Evolutionary conservation across 108 stramenopile genomes (phyloP).

Genomic region (Fistulifera pelliculosa): DNA sequence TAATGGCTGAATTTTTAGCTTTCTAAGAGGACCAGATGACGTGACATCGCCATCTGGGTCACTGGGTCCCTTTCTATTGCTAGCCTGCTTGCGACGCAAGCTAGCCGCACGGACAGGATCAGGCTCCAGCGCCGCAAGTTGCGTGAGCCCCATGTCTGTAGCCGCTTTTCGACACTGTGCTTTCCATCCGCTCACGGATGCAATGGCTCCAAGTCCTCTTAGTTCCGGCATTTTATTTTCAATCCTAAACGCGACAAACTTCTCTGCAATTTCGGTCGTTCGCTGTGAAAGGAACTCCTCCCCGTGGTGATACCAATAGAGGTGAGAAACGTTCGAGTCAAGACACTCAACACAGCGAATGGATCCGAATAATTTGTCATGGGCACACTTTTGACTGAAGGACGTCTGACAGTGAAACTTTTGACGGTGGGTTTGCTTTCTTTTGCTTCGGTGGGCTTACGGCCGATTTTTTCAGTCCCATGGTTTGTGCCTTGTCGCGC

Average conservation of each 20-base stretch:
- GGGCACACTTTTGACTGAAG: too few species aligned
- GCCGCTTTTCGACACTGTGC: constrained; percentile 25
- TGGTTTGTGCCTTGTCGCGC: background rate
- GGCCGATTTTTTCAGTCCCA: background rate
- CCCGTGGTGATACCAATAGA: constrained; percentile 28
- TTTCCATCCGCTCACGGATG: constrained; percentile 47
- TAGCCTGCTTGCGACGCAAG: too few species aligned
- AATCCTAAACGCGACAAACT: constrained; percentile 20
- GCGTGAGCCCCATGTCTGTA: constrained; percentile 8
- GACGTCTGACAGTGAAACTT: too few species aligned
- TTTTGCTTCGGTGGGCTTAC: too few species aligned
- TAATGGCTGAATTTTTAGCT: too few species aligned
- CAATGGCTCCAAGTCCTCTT: constrained; percentile 44
- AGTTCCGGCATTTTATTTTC: constrained; percentile 19
- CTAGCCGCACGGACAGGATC: background rate
- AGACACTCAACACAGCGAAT: constrained; percentile 8
- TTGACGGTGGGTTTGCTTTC: too few species aligned
- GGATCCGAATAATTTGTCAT: constrained; percentile 8
- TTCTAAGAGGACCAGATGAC: too few species aligned
- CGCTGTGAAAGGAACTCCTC: constrained; percentile 27
- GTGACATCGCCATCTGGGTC: too few species aligned
- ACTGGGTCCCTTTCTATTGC: too few species aligned
- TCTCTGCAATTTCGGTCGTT: constrained; percentile 31
- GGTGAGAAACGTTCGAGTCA: constrained; percentile 14
- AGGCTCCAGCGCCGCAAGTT: constrained; percentile 6